Evolutionary conservation across 192 early-diverging fungal species (phyloP).

Genomic region (Coemansia sp.): DNA sequence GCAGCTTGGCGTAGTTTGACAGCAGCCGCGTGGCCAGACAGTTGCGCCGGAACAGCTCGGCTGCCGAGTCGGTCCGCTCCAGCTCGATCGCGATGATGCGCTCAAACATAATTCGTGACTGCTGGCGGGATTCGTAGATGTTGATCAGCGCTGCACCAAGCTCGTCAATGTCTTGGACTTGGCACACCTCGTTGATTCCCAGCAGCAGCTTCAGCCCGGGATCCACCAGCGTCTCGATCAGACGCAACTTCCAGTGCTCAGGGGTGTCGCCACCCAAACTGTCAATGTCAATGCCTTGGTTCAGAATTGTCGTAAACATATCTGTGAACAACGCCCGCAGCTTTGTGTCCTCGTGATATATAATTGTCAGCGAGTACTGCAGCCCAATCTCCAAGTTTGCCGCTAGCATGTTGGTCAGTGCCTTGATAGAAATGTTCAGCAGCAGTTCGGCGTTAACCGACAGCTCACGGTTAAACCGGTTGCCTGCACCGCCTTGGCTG

Average conservation of each 20-base stretch:
- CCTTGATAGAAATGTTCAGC: conserved; percentile 64
- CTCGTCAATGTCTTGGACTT: conserved; percentile 87
- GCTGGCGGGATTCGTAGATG: conserved; percentile 76
- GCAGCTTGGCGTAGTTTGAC: conserved; percentile 76
- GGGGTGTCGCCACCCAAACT: conserved; percentile 74
- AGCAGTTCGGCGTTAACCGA: conserved; percentile 49
- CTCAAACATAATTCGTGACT: conserved; percentile 72
- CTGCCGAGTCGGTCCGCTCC: conserved; percentile 74
- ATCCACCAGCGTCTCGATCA: conserved; percentile 75
- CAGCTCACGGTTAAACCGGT: conserved; percentile 49
- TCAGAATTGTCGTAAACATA: conserved; percentile 88
- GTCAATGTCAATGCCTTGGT: conserved; percentile 83
- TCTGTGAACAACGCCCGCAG: conserved; percentile 89
- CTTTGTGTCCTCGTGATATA: conserved; percentile 87
- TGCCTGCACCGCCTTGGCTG: conserved; percentile 1
- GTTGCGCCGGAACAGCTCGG: conserved; percentile 90
- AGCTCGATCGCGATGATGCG: conserved; percentile 84
- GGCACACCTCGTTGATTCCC: conserved; percentile 81
- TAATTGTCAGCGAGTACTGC: conserved; percentile 84
- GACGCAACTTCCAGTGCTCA: conserved; percentile 73
- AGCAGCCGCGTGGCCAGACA: conserved; percentile 87
- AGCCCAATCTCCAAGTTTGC: conserved; percentile 93
- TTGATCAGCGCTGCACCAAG: conserved; percentile 73
- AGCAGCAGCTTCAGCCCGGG: conserved; percentile 74
- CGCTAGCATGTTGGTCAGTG: conserved; percentile 84